Evolutionary conservation across 1,284 basidiomycete genomes (phyloP), one percentile per base, ranked within the genome.

Genomic region (Sanghuangporus baumii): DNA sequence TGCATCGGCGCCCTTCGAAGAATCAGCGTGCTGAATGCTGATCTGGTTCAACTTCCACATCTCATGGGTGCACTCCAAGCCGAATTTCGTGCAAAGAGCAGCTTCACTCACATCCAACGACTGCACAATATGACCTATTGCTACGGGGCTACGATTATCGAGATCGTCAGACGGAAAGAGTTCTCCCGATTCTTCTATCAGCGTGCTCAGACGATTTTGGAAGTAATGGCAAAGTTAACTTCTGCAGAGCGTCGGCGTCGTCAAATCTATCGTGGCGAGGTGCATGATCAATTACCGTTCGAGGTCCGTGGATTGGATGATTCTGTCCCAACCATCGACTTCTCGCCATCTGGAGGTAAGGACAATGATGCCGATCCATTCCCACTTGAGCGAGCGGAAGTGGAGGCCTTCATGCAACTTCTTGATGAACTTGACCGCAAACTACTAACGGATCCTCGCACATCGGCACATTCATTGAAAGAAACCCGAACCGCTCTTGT

Each of bases 71-170:
- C 78, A 1, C 78, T 96, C 1, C 91, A 94, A 70, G 72, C 79
- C 0, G 86, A 85, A 68, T 83, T 94, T 66, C 79, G 88, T 37
- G 77, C 79, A 4, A 91, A 90, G 74, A 93, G 88, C 52, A 91
- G 90, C 57, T 98, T 98, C 74, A 83, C 89, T 20, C 94, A 98
- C 72, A 89, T 98, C 12, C 85, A 90, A 60, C 82, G 96, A 12
- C 77, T 98, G 43, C 94, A 97, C 70, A 88, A 85, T 62, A 92
- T 98, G 84, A 76, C 96, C 0, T 95, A 94, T 71, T 94, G 93
- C 0, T 99, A 99, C 73, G 92, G 93, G 0, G 91, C 94, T 1
- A 94, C 95, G 0, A 82, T 98, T 1, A 82, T 96, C 11, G 96
- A 99, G 74, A 87, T 96, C 41, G 91, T 96, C 0, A 80, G 96